Evolutionary conservation across 2,329 filamentous ascomycete species (phyloP).

Genomic region (Cordyceps fumosorosea): DNA sequence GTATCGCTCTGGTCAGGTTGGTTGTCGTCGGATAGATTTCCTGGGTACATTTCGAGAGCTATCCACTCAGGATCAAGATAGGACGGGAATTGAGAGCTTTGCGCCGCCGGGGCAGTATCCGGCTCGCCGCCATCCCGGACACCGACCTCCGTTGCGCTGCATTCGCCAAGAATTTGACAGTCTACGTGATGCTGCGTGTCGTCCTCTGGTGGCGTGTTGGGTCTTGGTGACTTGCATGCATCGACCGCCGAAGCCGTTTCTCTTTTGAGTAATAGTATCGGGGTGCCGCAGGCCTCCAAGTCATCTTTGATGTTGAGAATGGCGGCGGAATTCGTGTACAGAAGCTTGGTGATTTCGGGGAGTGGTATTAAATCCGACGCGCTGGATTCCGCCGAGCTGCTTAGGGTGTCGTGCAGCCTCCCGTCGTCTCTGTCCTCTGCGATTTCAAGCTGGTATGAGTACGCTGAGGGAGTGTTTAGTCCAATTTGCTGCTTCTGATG

Average conservation of each 20-base stretch:
- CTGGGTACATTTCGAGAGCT: conserved; percentile 70
- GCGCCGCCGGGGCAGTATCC: conserved; percentile 27
- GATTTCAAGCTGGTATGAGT: conserved; percentile 73
- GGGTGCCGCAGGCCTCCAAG: conserved; percentile 35
- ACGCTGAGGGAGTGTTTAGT: conserved; percentile 30
- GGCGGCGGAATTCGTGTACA: conserved; percentile 86
- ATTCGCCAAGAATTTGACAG: conserved; percentile 2
- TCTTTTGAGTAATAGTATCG: conserved; percentile 67
- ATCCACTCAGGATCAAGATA: conserved; percentile 80
- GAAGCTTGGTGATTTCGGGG: conserved; percentile 72
- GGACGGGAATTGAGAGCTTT: conserved; percentile 15
- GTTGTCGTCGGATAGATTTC: background rate
- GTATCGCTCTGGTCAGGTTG: conserved; percentile 43
- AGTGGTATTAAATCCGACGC: conserved; percentile 49
- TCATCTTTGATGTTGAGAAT: conserved; percentile 68
- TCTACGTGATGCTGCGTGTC: background rate
- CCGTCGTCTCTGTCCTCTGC: conserved; percentile 70
- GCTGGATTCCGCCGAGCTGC: conserved; percentile 30
- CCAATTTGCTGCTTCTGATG: background rate
- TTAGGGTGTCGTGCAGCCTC: conserved; percentile 41
- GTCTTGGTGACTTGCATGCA: conserved; percentile 19
- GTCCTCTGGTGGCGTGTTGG: background rate
- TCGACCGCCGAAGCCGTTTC: conserved; percentile 58
- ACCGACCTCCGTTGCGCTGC: too few species aligned
- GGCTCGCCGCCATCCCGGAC: too few species aligned